A percentile compares a stretch with the other conserved stretches of the same genome.
These are phyloP conservation scores for Dictyostelium discoideum DNA, from an alignment of 78 protist genomes.

Conservation along the genomic window dicty_2.7 NC_007091.3:1357501-1358000, in stretches of 20 bases:
- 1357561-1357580: slow-evolving; percentile 67
- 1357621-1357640: neutral
- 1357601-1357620: slow-evolving; percentile 31
- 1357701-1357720: slow-evolving; percentile 40
- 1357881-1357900: neutral
- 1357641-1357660: neutral
- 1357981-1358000: slow-evolving; percentile 37
- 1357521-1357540: slow-evolving; percentile 76
- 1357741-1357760: slow-evolving; percentile 75
- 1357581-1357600: slow-evolving; percentile 54
- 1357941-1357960: slow-evolving; percentile 58
- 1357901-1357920: neutral
- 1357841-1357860: slow-evolving; percentile 54
- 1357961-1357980: slow-evolving; percentile 59
- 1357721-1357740: slow-evolving; percentile 65
- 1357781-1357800: slow-evolving; percentile 61
- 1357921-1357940: neutral
- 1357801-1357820: slow-evolving; percentile 62
- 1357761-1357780: slow-evolving; percentile 30
- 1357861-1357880: slow-evolving; percentile 45
- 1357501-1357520: slow-evolving; percentile 70
- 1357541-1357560: slow-evolving; percentile 75
- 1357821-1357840: slow-evolving; percentile 64
- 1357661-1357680: neutral
- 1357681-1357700: neutral